Base-by-base conservation (phyloP, 1,284 basidiomycete genomes). In the Phaffia rhodozyma region DNA sequence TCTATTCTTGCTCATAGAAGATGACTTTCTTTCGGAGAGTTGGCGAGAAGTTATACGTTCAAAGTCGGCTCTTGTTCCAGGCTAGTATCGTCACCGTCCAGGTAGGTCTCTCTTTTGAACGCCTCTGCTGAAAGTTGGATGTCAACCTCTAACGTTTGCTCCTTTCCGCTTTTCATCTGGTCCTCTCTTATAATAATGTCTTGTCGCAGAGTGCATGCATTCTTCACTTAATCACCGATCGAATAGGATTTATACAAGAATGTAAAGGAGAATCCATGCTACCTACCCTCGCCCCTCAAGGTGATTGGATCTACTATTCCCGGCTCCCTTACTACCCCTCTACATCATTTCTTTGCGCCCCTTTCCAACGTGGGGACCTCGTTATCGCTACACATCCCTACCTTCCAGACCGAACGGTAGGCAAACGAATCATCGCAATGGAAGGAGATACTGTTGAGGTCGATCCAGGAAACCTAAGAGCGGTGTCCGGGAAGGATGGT, bases 401-500 rank as follows among this genome's bases (percentile, higher is more conserved):
- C 54, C 80, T 86, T 68, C 87, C 87, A 0, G 75, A 76, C 0
- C 81, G 82, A 55, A 78, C 84, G 29, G 83, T 97, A 27, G 94
- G 91, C 77, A 98, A 98, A 78, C 84, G 94, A 51, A 79, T 98
- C 20, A 79, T 97, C 25, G 94, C 91, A 0, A 76, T 98, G 23
- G 86, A 90, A 25, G 94, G 94, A 1, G 94, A 98, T 74, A 78
- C 86, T 25, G 75, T 97, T 29, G 91, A 90, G 68, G 84, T 94
- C 32, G 91, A 97, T 67, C 79, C 93, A 13, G 76, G 67, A 81
- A 83, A 25, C 81, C 81, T 27, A 82, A 81, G 16, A 81, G 77
- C 51, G 67, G 64, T 32, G 62, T 56, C 34, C 1, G 49, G 59
- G 23, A 55, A 60, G 7, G 18, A 48, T 21, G 47, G 34, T 49